A percentile compares a stretch with the other conserved stretches of the same genome.
Evolutionary conservation across 108 stramenopile genomes (phyloP).

Genomic region (Aurantiochytrium sp.): DNA sequence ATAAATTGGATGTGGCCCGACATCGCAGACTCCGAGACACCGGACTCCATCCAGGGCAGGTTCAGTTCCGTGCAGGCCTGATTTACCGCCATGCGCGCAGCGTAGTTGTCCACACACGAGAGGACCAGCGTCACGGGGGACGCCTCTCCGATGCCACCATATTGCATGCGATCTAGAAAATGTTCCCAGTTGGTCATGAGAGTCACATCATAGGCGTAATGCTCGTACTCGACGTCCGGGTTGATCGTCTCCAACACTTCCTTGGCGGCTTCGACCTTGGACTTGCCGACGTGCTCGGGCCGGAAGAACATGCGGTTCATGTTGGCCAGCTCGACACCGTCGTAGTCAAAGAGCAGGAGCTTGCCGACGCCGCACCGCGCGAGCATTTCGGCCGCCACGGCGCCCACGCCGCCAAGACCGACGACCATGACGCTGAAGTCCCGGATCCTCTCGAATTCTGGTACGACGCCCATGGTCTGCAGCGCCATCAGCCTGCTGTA

Average conservation of each 20-base stretch:
- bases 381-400: constrained; percentile 23
- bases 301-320: constrained; percentile 24
- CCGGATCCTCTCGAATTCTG: constrained; percentile 6
- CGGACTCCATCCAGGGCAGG: constrained; percentile 21
- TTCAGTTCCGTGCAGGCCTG: constrained; percentile 21
- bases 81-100: constrained; percentile 12
- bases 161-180: constrained; percentile 4
- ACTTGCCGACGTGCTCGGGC: neutral
- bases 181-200: neutral
- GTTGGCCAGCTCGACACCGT: constrained; percentile 18
- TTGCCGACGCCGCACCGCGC: constrained; percentile 23
- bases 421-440: constrained; percentile 13
- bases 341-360: constrained; percentile 25
- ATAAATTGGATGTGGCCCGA: constrained; percentile 21
- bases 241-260: constrained; percentile 6
- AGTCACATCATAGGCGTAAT: constrained; percentile 3
- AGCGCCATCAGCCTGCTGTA: constrained; percentile 23
- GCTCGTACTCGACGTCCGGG: constrained; percentile 13
- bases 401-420: constrained; percentile 28
- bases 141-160: neutral
- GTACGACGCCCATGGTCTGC: constrained; percentile 14
- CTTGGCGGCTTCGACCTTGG: constrained; percentile 13
- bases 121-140: constrained; percentile 15
- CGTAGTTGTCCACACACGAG: constrained; percentile 22
- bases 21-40: neutral